Percentiles rank a stretch among this genome's conserved stretches.
phyloP scores from a whole-genome alignment of 2,329 filamentous ascomycete species.

The Lizonia empirigonia region DNA sequence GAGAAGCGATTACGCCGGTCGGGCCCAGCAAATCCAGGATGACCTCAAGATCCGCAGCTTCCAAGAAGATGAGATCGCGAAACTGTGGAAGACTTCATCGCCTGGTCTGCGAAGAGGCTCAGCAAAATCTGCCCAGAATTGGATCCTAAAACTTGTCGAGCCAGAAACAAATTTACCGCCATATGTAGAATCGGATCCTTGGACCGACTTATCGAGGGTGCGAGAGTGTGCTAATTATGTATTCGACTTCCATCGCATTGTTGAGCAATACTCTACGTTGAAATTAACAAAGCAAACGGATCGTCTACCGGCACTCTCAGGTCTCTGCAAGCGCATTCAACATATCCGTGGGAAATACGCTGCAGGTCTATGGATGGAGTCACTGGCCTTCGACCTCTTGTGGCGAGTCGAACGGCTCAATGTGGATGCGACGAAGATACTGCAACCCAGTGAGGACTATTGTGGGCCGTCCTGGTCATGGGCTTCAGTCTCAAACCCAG shows the following conservation, averaged over 20 bases:
- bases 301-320: constrained; percentile 23
- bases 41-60: constrained; percentile 8
- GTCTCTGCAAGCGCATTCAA: constrained; percentile 20
- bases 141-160: not conserved
- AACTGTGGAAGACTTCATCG: not conserved
- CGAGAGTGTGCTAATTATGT: constrained; percentile 16
- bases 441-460: constrained; percentile 1
- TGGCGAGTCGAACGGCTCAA: constrained; percentile 24
- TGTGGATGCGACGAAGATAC: not conserved
- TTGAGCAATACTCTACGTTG: constrained; percentile 25
- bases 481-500: constrained; percentile 15
- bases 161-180: not conserved
- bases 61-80: constrained; percentile 4
- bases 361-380: constrained; percentile 26
- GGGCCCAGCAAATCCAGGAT: constrained; percentile 3
- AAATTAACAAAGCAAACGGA: constrained; percentile 17
- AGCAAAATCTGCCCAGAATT: not conserved
- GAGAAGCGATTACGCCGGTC: not conserved
- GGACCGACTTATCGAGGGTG: not conserved
- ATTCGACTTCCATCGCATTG: constrained; percentile 19
- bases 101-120: not conserved
- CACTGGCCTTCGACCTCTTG: constrained; percentile 24
- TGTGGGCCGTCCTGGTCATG: constrained; percentile 26
- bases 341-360: constrained; percentile 22
- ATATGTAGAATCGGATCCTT: not conserved